These are phyloP conservation scores for Lolium perenne DNA, from an alignment of 176 grass and related monocot species.

Conservation along the genomic window DNA sequence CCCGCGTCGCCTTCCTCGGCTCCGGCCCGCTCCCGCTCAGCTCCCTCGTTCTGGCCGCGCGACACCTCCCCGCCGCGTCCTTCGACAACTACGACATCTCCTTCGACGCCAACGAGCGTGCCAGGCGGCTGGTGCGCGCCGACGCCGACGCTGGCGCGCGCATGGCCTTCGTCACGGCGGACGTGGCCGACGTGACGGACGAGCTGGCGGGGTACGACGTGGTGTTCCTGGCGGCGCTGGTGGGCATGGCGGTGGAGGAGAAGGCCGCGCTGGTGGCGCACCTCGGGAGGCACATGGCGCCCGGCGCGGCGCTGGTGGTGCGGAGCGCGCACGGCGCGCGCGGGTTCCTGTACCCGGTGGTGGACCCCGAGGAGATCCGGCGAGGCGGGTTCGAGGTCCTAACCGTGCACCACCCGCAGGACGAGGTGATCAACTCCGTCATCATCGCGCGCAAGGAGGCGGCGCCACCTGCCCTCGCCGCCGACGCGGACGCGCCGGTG, in stretches of 20 bases:
- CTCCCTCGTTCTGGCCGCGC: slow-evolving; percentile 58
- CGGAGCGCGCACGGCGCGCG: slow-evolving; percentile 90
- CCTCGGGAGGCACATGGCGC: slow-evolving; percentile 72
- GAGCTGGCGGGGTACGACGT: slow-evolving; percentile 60
- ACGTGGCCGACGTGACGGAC: slow-evolving; percentile 54
- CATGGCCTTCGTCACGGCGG: slow-evolving; percentile 70
- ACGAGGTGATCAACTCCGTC: slow-evolving; percentile 97
- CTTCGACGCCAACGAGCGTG: slow-evolving; percentile 61
- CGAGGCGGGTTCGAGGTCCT: slow-evolving; percentile 76
- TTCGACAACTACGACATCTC: slow-evolving; percentile 72
- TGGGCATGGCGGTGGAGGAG: slow-evolving; percentile 71
- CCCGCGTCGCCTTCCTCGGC: slow-evolving; percentile 67
- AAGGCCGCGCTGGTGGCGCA: slow-evolving; percentile 73
- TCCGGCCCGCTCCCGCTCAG: slow-evolving; percentile 75
- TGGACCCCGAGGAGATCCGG: slow-evolving; percentile 65
- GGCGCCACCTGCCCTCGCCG: background rate
- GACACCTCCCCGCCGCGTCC: slow-evolving; percentile 42
- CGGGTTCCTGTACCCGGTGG: slow-evolving; percentile 88
- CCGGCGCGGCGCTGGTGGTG: slow-evolving; percentile 71
- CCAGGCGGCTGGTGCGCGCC: slow-evolving; percentile 56
- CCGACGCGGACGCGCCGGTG: background rate
- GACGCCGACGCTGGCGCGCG: slow-evolving; percentile 47
- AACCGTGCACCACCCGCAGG: slow-evolving; percentile 76
- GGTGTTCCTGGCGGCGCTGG: slow-evolving; percentile 96
- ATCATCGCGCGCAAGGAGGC: slow-evolving; percentile 77